Percentiles rank a stretch among this genome's conserved stretches.
Conservation (phyloP, 116 monocot species). For the Phalaenopsis hybrid region DNA sequence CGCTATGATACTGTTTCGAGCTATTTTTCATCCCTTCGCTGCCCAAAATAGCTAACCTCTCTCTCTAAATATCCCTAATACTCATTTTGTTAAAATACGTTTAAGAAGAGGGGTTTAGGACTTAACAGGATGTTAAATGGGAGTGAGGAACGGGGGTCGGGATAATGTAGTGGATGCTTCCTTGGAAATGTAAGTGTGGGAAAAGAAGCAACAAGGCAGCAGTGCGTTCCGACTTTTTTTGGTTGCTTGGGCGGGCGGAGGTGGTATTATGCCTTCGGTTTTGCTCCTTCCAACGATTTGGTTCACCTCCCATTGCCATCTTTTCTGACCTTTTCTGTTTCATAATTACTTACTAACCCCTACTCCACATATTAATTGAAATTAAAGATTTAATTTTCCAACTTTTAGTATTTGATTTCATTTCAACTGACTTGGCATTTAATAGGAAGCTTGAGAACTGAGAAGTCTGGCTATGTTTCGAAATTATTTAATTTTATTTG, state of each 20-base stretch:
- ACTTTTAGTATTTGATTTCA: neutral
- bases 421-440: neutral
- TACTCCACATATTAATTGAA: too few relatives aligned
- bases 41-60: neutral
- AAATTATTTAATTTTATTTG: neutral
- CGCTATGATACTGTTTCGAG: too few relatives aligned
- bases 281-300: conserved; percentile 10
- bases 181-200: conserved; percentile 56
- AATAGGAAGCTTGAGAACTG: neutral
- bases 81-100: too few relatives aligned
- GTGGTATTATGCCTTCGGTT: neutral
- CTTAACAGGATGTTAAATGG: too few relatives aligned
- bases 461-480: too few relatives aligned
- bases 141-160: neutral
- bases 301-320: conserved; percentile 3
- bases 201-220: conserved; percentile 29
- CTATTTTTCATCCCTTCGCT: too few relatives aligned
- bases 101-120: neutral
- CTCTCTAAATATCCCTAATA: too few relatives aligned
- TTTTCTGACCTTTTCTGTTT: neutral
- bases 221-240: conserved; percentile 14
- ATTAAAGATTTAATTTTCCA: neutral
- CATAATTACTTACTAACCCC: too few relatives aligned
- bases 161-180: neutral
- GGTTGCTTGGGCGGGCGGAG: conserved; percentile 8